Percentiles rank a stretch among this genome's conserved stretches.
phyloP scores from a whole-genome alignment of 805 yeast genomes.

The Wickerhamiella lipophila region DNA sequence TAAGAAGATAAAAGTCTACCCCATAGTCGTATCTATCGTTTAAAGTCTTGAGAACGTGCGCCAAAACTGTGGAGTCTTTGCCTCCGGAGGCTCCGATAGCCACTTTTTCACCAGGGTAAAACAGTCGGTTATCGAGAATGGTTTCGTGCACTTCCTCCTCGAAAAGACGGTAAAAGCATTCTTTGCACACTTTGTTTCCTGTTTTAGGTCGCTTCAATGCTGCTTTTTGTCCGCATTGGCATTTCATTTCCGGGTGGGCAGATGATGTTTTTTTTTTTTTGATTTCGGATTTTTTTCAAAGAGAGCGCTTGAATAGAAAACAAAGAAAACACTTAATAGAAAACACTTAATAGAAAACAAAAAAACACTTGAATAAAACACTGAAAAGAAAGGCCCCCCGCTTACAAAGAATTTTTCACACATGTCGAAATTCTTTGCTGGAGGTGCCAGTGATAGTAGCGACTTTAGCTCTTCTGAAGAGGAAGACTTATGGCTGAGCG shows the following conservation, averaged over 20 bases:
- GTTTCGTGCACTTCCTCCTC: slow-evolving; percentile 95
- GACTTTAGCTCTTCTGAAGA: slow-evolving; percentile 55
- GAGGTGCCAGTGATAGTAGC: slow-evolving; percentile 36
- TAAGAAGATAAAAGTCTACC: slow-evolving; percentile 63
- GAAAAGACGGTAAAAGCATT: slow-evolving; percentile 78
- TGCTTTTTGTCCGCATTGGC: slow-evolving; percentile 44
- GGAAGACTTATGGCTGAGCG: slow-evolving; percentile 35
- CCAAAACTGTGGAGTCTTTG: slow-evolving; percentile 91
- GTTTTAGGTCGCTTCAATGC: slow-evolving; percentile 87
- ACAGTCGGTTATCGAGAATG: slow-evolving; percentile 54
- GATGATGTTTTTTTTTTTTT: too few species aligned
- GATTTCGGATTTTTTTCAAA: too few species aligned
- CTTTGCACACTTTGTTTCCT: slow-evolving; percentile 75
- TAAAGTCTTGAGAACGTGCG: slow-evolving; percentile 70
- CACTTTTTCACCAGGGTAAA: slow-evolving; percentile 68
- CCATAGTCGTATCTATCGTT: slow-evolving; percentile 86
- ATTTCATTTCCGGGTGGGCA: too few species aligned
- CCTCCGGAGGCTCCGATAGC: slow-evolving; percentile 99
- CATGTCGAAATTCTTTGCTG: slow-evolving; percentile 88
- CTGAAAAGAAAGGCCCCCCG: too few species aligned
- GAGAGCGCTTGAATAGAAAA: too few species aligned
- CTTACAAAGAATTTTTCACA: neutral
- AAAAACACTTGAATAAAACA: too few species aligned
- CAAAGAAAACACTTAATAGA: too few species aligned
- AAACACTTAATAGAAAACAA: too few species aligned